Percentiles rank a stretch among this genome's conserved stretches.
phyloP scores from a whole-genome alignment of 2,329 filamentous ascomycete genomes.

The Ceratocystis harringtonii region DNA sequence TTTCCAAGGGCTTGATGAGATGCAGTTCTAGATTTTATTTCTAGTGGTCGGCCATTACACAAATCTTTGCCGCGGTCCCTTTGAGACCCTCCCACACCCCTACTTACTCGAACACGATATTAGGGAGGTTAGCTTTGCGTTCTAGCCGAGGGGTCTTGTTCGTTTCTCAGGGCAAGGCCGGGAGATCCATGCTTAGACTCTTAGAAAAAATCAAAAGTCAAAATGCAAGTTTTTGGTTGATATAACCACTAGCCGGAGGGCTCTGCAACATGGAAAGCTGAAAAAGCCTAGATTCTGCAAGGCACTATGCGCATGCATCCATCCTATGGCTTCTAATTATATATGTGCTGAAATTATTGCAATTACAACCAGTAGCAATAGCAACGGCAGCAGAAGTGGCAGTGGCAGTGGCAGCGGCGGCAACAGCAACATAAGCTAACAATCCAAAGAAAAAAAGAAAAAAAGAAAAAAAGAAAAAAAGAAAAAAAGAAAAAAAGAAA shows the following conservation, averaged over 20 bases:
- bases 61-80: neutral
- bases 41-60: neutral
- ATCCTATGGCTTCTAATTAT: neutral
- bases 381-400: neutral
- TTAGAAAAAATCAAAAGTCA: neutral
- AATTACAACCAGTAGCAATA: neutral
- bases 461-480: too few relatives aligned
- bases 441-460: neutral
- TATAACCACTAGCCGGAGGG: neutral
- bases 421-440: neutral
- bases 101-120: neutral
- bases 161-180: neutral
- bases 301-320: conserved; percentile 8
- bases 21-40: neutral
- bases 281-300: conserved; percentile 1
- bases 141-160: neutral
- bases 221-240: neutral
- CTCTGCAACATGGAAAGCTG: neutral
- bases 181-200: neutral
- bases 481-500: too few relatives aligned
- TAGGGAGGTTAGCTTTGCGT: neutral
- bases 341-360: neutral
- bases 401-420: neutral
- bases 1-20: neutral
- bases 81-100: neutral